These are phyloP conservation scores for Brassica rapa DNA, from an alignment of 345 rosid species.

Conservation along the genomic window DNA sequence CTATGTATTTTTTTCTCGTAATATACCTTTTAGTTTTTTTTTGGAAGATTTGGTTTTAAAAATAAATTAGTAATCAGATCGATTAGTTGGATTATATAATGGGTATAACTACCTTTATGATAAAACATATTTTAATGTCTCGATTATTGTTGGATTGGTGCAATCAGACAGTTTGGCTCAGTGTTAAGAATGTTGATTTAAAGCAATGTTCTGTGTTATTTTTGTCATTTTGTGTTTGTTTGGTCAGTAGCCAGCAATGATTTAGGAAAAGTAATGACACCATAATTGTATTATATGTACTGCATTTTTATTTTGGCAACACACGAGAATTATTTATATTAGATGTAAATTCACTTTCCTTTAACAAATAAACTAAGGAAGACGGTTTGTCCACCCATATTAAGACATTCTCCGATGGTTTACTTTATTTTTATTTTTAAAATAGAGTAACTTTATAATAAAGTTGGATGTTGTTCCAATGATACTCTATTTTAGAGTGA, in stretches of 20 bases:
- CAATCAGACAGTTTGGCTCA: constrained; percentile 5
- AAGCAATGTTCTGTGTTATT: constrained; percentile 18
- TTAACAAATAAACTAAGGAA: neutral
- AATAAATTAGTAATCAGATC: neutral
- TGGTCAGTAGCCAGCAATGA: neutral
- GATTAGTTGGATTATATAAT: neutral
- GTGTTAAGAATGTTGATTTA: constrained; percentile 16
- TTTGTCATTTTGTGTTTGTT: constrained; percentile 32
- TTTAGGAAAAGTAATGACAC: constrained; percentile 5
- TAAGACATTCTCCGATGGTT: no score
- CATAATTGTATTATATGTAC: neutral
- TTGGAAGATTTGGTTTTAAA: no score
- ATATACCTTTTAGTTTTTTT: no score
- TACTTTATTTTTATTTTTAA: no score
- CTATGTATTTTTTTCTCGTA: no score
- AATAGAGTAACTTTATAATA: no score
- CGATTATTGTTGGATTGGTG: constrained; percentile 10
- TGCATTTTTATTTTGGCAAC: neutral
- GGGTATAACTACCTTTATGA: neutral
- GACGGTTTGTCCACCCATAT: neutral
- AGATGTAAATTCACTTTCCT: neutral
- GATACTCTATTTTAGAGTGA: no score
- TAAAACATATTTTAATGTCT: neutral
- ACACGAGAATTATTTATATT: neutral
- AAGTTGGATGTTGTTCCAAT: no score